Conservation (phyloP, 73 alveolate species). For the Durusdinium trenchii region DNA sequence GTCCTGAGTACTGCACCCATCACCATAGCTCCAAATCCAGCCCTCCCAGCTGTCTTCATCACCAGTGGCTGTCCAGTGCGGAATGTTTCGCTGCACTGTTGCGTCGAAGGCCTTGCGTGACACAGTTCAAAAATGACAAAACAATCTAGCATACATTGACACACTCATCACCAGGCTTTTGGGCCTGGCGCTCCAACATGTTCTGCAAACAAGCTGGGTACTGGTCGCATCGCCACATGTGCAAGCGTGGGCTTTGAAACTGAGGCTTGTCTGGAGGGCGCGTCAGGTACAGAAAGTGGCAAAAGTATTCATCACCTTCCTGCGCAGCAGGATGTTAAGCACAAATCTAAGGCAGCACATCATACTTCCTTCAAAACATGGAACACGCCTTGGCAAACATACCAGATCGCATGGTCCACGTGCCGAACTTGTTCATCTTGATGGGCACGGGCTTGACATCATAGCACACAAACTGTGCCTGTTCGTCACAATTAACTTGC, state of each 20-base stretch:
- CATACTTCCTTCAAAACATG: background rate
- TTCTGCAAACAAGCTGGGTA: background rate
- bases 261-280: background rate
- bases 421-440: background rate
- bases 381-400: background rate
- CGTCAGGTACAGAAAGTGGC: background rate
- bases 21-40: slow-evolving; percentile 29
- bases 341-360: background rate
- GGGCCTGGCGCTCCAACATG: background rate
- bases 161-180: background rate
- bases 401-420: background rate
- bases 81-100: background rate
- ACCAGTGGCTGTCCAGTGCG: background rate
- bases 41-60: background rate
- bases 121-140: background rate
- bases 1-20: background rate
- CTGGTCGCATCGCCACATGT: slow-evolving; percentile 22
- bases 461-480: background rate
- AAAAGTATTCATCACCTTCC: background rate
- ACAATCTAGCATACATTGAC: background rate
- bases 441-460: slow-evolving; percentile 22
- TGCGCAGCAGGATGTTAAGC: background rate
- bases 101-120: background rate
- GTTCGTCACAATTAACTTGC: background rate
- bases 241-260: background rate